phyloP scores from a whole-genome alignment of 2,329 filamentous ascomycete genomes.

The Epichloe hybrida region DNA sequence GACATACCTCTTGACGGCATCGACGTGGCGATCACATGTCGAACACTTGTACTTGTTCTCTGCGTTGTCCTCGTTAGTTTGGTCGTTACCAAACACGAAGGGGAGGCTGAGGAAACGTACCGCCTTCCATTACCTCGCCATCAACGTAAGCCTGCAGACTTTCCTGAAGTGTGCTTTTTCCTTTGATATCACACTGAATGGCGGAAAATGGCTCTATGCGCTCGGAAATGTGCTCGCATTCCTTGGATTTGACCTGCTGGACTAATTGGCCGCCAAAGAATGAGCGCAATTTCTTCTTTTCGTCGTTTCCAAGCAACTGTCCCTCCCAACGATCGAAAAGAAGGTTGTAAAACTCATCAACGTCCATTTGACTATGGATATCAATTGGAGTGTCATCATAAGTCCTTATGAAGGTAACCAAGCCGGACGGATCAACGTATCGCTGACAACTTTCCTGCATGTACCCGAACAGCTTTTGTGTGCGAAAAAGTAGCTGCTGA shows the following conservation, averaged over 20 bases:
- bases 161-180: conserved; percentile 69
- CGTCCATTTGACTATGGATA: conserved; percentile 87
- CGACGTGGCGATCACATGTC: conserved; percentile 73
- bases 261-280: conserved; percentile 89
- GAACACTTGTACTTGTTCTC: conserved; percentile 98
- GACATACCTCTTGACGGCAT: conserved; percentile 71
- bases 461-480: conserved; percentile 67
- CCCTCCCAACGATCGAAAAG: conserved; percentile 85
- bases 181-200: conserved; percentile 92
- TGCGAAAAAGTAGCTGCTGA: conserved; percentile 60
- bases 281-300: conserved; percentile 59
- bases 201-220: conserved; percentile 82
- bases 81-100: not conserved
- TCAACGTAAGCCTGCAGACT: conserved; percentile 92
- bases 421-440: conserved; percentile 56
- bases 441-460: conserved; percentile 75
- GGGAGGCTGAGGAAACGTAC: conserved; percentile 23
- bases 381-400: conserved; percentile 77
- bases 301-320: conserved; percentile 54
- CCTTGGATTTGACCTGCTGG: conserved; percentile 89
- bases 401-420: conserved; percentile 65
- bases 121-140: conserved; percentile 90
- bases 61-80: conserved; percentile 15
- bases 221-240: conserved; percentile 89
- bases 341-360: conserved; percentile 93